Conservation (phyloP, 2,329 filamentous ascomycete species). For the Epichloe uncinata region DNA sequence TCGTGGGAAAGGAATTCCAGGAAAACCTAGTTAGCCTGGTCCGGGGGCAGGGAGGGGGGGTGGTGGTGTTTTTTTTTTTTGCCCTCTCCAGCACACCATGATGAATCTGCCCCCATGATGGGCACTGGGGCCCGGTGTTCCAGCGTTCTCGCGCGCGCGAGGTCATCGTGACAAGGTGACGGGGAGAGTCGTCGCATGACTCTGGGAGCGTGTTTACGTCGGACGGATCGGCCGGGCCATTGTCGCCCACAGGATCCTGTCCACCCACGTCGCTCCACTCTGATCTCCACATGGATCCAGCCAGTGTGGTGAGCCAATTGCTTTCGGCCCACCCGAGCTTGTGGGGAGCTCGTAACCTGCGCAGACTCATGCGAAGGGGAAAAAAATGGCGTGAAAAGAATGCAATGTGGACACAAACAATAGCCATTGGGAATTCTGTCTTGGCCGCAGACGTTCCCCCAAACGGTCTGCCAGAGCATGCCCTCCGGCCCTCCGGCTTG, state of each 20-base stretch:
- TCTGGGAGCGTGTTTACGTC: conserved; percentile 2
- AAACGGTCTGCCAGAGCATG: neutral
- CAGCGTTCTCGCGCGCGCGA: neutral
- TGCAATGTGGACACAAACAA: conserved; percentile 9
- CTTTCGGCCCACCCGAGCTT: conserved; percentile 16
- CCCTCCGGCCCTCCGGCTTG: neutral
- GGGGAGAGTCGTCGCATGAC: neutral
- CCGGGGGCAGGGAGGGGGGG: no score
- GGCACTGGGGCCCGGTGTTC: neutral
- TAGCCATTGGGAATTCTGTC: neutral
- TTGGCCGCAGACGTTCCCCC: neutral
- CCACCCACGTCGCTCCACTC: neutral
- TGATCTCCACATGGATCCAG: conserved; percentile 11
- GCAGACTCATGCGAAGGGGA: conserved; percentile 8
- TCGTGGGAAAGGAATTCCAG: neutral
- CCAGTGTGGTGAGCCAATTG: conserved; percentile 16
- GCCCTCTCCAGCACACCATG: no score
- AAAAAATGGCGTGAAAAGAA: conserved; percentile 13
- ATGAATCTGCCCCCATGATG: no score
- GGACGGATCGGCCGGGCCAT: conserved; percentile 12
- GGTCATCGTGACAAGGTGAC: neutral
- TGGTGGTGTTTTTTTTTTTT: no score
- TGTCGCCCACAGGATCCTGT: neutral
- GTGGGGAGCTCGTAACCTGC: conserved; percentile 22
- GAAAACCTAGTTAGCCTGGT: no score